Evolutionary conservation across 768 basidiomycete species (phyloP).

Genomic region (Pulveroboletus ravenelii): DNA sequence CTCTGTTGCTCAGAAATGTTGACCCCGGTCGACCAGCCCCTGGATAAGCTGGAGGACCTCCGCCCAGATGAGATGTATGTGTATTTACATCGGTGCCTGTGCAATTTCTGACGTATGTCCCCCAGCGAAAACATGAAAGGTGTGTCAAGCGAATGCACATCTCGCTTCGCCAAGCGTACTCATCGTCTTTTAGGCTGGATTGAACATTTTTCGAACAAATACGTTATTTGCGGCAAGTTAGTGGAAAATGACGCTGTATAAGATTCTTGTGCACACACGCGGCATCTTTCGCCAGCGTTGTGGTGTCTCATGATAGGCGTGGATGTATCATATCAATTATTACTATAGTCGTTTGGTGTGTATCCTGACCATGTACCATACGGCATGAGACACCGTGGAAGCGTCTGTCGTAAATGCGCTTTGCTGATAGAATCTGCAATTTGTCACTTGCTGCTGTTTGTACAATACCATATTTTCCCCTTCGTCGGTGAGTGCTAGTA

Average conservation of each 20-base stretch:
- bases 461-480: not conserved
- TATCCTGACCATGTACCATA: not conserved
- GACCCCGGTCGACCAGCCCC: constrained; percentile 77
- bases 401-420: no score
- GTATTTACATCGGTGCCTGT: not conserved
- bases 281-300: not conserved
- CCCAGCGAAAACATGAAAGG: constrained; percentile 89
- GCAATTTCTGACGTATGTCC: not conserved
- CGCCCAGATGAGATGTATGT: constrained; percentile 78
- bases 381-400: no score
- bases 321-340: constrained; percentile 11
- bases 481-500: not conserved
- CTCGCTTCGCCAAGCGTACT: not conserved
- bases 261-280: not conserved
- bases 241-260: constrained; percentile 67
- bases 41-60: constrained; percentile 81
- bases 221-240: constrained; percentile 84
- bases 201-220: constrained; percentile 90
- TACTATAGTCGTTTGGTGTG: not conserved
- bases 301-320: not conserved
- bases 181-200: constrained; percentile 65
- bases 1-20: constrained; percentile 65
- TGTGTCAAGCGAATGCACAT: constrained; percentile 17
- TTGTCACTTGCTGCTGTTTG: no score
- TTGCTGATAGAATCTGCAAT: no score